Evolutionary conservation across 164 flowering plant species (phyloP), one percentile per base, ranked within the genome.

Genomic region (Protea cynaroides): DNA sequence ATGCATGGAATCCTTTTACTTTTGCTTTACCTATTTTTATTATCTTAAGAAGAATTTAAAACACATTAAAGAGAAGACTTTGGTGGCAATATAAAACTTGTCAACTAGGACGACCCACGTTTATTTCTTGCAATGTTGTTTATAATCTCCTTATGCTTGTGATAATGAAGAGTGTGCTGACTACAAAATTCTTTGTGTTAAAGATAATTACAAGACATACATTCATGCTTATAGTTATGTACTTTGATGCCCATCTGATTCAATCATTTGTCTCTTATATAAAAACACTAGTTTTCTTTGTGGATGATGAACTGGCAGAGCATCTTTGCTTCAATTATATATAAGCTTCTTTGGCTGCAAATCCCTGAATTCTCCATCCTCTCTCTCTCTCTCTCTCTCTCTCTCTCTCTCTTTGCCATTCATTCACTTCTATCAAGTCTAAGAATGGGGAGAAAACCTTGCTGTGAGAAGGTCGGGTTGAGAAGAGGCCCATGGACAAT

Each of bases 401-500:
- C 19, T 29, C 58, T 49, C 19, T 71, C 23, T 50, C 56, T 38
- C 15, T 57, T n/a, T 13, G 36, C 8, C 36, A 53, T 6, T 19
- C 24, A 25, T 25, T 25, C 22, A 1, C 21, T 44, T 13, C 25
- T 17, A 4, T 12, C n/a, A n/a, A n/a, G n/a, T n/a, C n/a, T n/a
- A n/a, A 23, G 56, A 34, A 88, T 88, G 96, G 96, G 88, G 59
- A 81, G 96, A 66, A 81, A 83, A 40, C 92, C 96, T 24, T 88
- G 96, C 44, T 84, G 96, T 69, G 92, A 84, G 37, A 86, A 88
- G 72, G 64, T 83, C 44, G 92, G 96, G 22, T 63, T 88, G 78
- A 88, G 83, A 75, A 71, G 84, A 70, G 95, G 95, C 46, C 89
- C 95, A 49, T 88, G 95, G 95, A 83, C 89, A 0, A 71, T 83